These are phyloP conservation scores for Williopsis jadinii DNA, from an alignment of 1,139 yeast genomes.

Conservation along the genomic window DNA sequence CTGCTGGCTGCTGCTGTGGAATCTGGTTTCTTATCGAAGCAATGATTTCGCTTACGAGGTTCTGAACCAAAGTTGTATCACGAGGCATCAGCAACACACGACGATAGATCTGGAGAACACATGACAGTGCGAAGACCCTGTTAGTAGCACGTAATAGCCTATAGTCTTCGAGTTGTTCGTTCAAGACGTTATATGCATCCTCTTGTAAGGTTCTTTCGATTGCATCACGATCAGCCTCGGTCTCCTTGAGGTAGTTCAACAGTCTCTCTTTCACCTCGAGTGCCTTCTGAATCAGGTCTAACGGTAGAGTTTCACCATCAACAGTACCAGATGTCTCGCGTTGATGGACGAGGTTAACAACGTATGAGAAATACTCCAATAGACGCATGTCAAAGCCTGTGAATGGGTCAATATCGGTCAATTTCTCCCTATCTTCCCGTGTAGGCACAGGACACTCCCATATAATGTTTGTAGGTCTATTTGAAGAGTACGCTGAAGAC, in stretches of 20 bases:
- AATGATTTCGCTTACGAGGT: conserved; percentile 38
- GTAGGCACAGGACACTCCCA: conserved; percentile 24
- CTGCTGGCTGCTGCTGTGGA: conserved; percentile 42
- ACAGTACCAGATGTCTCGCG: conserved; percentile 8
- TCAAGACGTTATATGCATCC: conserved; percentile 5
- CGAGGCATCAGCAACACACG: conserved; percentile 45
- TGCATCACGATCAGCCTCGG: conserved; percentile 29
- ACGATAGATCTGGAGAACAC: conserved; percentile 49
- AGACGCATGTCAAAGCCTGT: conserved; percentile 53
- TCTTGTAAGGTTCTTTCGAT: conserved; percentile 12
- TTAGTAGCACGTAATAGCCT: conserved; percentile 45
- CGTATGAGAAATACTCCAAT: conserved; percentile 42
- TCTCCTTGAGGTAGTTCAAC: conserved; percentile 21
- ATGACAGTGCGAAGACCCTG: conserved; percentile 46
- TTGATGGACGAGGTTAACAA: conserved; percentile 30
- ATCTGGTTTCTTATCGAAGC: conserved; percentile 31
- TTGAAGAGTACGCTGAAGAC: conserved; percentile 3
- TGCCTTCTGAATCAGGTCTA: conserved; percentile 33
- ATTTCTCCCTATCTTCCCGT: conserved; percentile 6
- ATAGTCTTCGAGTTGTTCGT: conserved; percentile 23
- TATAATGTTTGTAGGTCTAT: conserved; percentile 7
- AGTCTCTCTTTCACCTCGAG: conserved; percentile 38
- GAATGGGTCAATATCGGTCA: conserved; percentile 46
- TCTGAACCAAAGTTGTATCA: conserved; percentile 32
- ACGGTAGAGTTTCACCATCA: conserved; percentile 22